phyloP scores from a whole-genome alignment of 139 green algal species.

The Parachlorella kessleri region DNA sequence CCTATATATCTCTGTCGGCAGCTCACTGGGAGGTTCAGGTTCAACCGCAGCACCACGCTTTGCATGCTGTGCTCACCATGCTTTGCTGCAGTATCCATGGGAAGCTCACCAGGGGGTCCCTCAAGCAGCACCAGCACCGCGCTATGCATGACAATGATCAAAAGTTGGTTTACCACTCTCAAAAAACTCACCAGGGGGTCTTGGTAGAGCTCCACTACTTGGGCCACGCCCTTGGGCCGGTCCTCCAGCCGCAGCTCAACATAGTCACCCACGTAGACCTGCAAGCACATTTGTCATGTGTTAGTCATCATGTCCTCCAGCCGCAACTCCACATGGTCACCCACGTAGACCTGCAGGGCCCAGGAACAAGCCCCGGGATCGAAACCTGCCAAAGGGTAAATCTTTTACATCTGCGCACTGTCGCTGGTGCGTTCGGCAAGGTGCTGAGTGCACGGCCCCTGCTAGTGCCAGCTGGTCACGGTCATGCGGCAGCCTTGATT shows the following conservation, averaged over 20 bases:
- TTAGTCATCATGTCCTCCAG: not conserved
- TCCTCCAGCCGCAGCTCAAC: not conserved
- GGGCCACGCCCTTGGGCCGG: conserved; percentile 1
- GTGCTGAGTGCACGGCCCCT: too few relatives aligned
- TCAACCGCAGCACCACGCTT: too few relatives aligned
- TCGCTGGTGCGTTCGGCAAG: not conserved
- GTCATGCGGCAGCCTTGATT: too few relatives aligned
- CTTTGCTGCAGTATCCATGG: too few relatives aligned
- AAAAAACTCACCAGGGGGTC: not conserved
- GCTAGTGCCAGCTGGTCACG: too few relatives aligned
- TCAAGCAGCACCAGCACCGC: not conserved
- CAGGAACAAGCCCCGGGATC: too few relatives aligned
- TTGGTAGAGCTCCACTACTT: conserved; percentile 33
- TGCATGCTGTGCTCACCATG: too few relatives aligned
- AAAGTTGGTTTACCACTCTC: not conserved
- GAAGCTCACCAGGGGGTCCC: too few relatives aligned
- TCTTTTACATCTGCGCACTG: not conserved
- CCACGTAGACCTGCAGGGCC: not conserved
- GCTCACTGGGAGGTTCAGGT: too few relatives aligned
- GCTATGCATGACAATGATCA: not conserved
- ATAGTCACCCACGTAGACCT: conserved; percentile 25
- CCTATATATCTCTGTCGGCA: too few relatives aligned
- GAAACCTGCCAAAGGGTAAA: too few relatives aligned
- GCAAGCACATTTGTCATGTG: not conserved
- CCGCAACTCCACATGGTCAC: not conserved